Evolutionary conservation across 2,329 filamentous ascomycete species (phyloP).

Genomic region (Apiospora hydei): DNA sequence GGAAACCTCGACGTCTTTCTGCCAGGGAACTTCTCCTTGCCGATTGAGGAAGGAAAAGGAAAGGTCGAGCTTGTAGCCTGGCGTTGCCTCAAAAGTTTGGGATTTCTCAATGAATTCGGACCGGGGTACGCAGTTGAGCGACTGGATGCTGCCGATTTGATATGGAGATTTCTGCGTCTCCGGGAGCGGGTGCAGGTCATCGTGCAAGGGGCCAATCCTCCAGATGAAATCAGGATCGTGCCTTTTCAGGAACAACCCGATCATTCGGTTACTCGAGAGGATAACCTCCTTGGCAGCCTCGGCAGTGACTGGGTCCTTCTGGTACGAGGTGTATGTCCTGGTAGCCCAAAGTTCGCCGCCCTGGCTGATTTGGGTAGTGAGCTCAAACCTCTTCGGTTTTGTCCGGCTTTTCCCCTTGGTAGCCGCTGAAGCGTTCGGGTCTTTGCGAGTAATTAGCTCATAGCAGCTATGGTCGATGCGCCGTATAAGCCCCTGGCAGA

Average conservation of each 20-base stretch:
- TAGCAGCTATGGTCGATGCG: constrained; percentile 59
- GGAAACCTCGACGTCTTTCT: constrained; percentile 50
- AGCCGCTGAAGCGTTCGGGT: constrained; percentile 54
- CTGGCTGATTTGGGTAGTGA: constrained; percentile 54
- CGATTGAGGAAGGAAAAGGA: constrained; percentile 51
- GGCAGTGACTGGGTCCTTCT: constrained; percentile 53
- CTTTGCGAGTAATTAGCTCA: constrained; percentile 61
- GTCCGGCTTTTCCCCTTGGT: constrained; percentile 43
- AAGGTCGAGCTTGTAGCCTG: constrained; percentile 59
- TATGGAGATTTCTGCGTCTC: constrained; percentile 40
- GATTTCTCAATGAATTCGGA: constrained; percentile 52
- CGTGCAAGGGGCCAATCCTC: constrained; percentile 52
- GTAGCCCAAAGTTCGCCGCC: constrained; percentile 52
- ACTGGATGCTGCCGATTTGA: constrained; percentile 50
- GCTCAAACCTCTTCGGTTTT: constrained; percentile 57
- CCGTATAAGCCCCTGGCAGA: constrained; percentile 57
- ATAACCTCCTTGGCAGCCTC: constrained; percentile 55
- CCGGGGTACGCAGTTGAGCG: constrained; percentile 55
- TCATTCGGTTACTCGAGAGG: constrained; percentile 56
- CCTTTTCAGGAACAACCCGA: constrained; percentile 57
- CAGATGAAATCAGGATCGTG: constrained; percentile 60
- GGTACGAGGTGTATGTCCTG: constrained; percentile 57
- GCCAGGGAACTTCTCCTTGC: constrained; percentile 44
- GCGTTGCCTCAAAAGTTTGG: constrained; percentile 54
- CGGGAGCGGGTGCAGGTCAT: constrained; percentile 35